These are phyloP conservation scores for Aspergillus carlsbadensis DNA, from an alignment of 495 filamentous ascomycete genomes.

Conservation along the genomic window DNA sequence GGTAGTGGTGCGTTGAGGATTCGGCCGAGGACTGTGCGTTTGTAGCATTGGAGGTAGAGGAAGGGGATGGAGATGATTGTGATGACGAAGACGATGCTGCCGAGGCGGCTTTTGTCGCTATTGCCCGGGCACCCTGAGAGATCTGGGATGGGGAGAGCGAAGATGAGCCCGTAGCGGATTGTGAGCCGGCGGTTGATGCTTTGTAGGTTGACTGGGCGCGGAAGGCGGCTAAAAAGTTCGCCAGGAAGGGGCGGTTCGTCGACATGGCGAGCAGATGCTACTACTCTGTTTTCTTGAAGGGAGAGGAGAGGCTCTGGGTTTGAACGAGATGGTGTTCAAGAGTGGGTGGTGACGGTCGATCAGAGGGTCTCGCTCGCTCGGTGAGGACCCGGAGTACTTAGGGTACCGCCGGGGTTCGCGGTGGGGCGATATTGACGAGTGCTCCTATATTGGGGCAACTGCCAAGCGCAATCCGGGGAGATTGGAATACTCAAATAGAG, in stretches of 20 bases:
- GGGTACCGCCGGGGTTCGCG: too few relatives aligned
- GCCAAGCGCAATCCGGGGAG: background rate
- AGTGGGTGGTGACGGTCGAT: background rate
- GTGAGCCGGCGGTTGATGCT: constrained; percentile 31
- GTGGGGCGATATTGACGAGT: background rate
- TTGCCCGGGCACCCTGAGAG: constrained; percentile 41
- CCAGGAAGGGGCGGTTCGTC: constrained; percentile 80
- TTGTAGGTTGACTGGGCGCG: constrained; percentile 59
- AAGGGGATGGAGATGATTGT: constrained; percentile 11
- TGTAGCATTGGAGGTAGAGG: background rate
- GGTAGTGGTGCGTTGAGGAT: constrained; percentile 25
- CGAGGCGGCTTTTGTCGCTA: constrained; percentile 40
- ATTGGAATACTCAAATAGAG: background rate
- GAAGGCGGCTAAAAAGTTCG: constrained; percentile 84
- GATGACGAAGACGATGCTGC: constrained; percentile 16
- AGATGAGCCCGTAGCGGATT: constrained; percentile 24
- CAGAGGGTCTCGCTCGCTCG: background rate
- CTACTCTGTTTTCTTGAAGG: background rate
- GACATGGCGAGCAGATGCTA: constrained; percentile 33
- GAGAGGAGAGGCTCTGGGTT: background rate
- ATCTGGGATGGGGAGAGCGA: constrained; percentile 37
- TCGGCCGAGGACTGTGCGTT: constrained; percentile 10
- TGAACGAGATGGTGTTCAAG: background rate
- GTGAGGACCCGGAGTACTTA: background rate
- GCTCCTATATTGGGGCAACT: background rate